A percentile compares a stretch with the other conserved stretches of the same genome.
These are phyloP conservation scores for Gorgonomyces haynaldii DNA, from an alignment of 192 early-diverging fungal species.

Conservation along the genomic window DNA sequence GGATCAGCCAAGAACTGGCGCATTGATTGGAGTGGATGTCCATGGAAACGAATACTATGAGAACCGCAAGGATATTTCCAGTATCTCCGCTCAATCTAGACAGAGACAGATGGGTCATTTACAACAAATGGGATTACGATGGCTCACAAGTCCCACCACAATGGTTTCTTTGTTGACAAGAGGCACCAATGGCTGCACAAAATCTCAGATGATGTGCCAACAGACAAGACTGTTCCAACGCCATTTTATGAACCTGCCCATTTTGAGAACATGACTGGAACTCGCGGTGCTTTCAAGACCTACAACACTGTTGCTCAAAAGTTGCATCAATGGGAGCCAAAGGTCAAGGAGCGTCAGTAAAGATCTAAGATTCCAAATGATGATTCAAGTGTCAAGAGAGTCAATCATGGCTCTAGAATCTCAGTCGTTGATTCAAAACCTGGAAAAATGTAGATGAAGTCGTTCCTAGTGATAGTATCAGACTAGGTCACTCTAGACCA, in stretches of 20 bases:
- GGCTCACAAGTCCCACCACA: constrained; percentile 37
- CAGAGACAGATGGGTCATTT: constrained; percentile 40
- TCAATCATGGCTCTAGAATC: no score
- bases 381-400: no score
- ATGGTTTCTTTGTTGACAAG: constrained; percentile 26
- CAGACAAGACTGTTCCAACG: constrained; percentile 21
- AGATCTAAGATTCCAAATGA: no score
- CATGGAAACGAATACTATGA: constrained; percentile 45
- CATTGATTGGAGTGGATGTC: constrained; percentile 31
- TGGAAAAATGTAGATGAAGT: no score
- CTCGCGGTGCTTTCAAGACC: constrained; percentile 33
- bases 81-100: constrained; percentile 7
- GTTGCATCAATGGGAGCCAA: constrained; percentile 24
- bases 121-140: constrained; percentile 42
- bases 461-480: no score
- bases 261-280: constrained; percentile 34
- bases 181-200: constrained; percentile 46
- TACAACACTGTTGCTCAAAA: constrained; percentile 38
- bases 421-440: no score
- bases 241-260: constrained; percentile 26
- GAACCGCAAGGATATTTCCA: constrained; percentile 30
- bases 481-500: no score
- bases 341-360: constrained; percentile 15
- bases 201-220: constrained; percentile 40
- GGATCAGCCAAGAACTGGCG: constrained; percentile 31